Base-by-base conservation (phyloP, 495 filamentous ascomycete genomes). In the Penicillium subrubescens region DNA sequence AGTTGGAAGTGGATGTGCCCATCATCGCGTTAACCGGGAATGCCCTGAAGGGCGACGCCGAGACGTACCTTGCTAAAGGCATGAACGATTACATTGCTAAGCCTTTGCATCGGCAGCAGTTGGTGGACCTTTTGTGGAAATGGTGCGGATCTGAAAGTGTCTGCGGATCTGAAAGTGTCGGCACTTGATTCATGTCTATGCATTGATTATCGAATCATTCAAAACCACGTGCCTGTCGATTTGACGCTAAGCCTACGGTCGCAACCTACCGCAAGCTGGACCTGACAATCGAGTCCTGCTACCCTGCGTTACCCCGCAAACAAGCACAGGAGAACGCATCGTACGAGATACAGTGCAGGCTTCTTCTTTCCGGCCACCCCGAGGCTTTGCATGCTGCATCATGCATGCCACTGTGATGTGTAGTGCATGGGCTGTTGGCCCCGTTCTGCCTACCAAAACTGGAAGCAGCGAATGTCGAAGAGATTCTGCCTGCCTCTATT, bases 1-100 rank as follows among this genome's bases (percentile, higher is more conserved):
- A 77, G 14, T 81, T 89, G 63, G 72, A 71, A 1, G 67, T 82
- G 1, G 71, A 75, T 19, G 77, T 85, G 3, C 87, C 87, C 19
- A 88, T 90, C 41, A 79, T 89, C 34, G 87, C 87, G 55, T 81
- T 90, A 74, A 89, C 87, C 0, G 87, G 86, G 0, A 87, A 89
- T 65, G 87, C 87, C 0, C 73, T 89, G 14, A 85, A 86, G 60
- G 87, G 86, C 0, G 87, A 89, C 65, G 79, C 76, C 29, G 85
- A 88, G 56, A 76, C 67, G 8, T 88, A 86, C 65, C 67, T 89
- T 11, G 80, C 84, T 21, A 80, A 82, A 37, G 87, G 87, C 5
- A 89, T 90, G 86, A 81, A 85, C 64, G 86, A 85, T 59, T 89
- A 87, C 66, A 76, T 90, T 33, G 75, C 84, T 14, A 90, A 90